A percentile compares a stretch with the other conserved stretches of the same genome.
Evolutionary conservation across 2,329 filamentous ascomycete genomes (phyloP).

Genomic region (Simplicillium sp.): DNA sequence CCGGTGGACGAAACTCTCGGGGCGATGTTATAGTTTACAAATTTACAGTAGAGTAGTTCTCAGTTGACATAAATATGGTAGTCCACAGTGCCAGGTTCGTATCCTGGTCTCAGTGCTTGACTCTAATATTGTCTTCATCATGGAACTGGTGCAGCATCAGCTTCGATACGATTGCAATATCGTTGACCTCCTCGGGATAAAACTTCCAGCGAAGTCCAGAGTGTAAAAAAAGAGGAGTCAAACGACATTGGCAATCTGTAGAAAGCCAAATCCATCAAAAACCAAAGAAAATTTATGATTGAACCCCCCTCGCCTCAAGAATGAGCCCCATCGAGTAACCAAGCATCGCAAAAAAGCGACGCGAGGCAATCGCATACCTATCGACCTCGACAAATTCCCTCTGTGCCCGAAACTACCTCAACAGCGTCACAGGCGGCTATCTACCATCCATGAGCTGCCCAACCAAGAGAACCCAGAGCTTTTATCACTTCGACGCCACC

Average conservation of each 20-base stretch:
- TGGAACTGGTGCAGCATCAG: slow-evolving; percentile 8
- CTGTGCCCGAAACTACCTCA: slow-evolving; percentile 34
- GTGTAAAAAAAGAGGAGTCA: slow-evolving; percentile 10
- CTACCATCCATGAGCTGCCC: slow-evolving; percentile 25
- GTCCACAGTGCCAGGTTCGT: slow-evolving; percentile 6
- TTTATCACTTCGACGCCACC: slow-evolving; percentile 10
- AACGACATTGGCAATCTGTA: slow-evolving; percentile 7
- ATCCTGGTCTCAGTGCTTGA: slow-evolving; percentile 12
- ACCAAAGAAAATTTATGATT: slow-evolving; percentile 16
- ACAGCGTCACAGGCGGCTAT: slow-evolving; percentile 38
- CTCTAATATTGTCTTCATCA: slow-evolving; percentile 15
- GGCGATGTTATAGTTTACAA: no score
- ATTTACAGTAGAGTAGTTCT: not conserved
- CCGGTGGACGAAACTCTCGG: no score
- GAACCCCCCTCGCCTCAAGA: slow-evolving; percentile 90
- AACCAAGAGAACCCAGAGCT: slow-evolving; percentile 16
- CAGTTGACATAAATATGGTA: slow-evolving; percentile 7
- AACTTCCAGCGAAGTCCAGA: slow-evolving; percentile 11
- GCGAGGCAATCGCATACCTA: slow-evolving; percentile 95
- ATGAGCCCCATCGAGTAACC: slow-evolving; percentile 99
- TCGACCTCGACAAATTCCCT: slow-evolving; percentile 81
- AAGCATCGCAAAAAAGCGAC: slow-evolving; percentile 24
- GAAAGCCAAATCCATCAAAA: slow-evolving; percentile 3
- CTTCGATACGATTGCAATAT: slow-evolving; percentile 1
- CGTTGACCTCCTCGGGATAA: not conserved